These are phyloP conservation scores for Cotoneaster glaucophyllus DNA, from an alignment of 306 rosid species.

Conservation along the genomic window DNA sequence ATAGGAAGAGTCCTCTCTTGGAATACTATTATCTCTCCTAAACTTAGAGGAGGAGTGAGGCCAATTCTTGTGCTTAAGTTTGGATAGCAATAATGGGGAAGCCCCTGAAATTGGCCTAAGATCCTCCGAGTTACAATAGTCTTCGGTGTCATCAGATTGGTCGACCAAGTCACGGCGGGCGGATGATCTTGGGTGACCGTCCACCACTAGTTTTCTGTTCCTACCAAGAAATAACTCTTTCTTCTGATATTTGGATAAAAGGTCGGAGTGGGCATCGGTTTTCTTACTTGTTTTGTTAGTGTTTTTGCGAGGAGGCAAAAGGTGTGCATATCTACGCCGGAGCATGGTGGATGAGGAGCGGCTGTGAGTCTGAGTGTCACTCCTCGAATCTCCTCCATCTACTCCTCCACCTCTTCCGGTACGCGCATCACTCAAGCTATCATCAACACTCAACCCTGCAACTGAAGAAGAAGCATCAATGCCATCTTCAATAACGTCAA, in stretches of 20 bases:
- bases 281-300: conserved; percentile 51
- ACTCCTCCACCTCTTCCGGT: conserved; percentile 17
- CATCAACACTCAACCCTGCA: conserved; percentile 51
- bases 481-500: conserved; percentile 22
- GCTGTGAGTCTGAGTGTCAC: conserved; percentile 42
- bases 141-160: conserved; percentile 67
- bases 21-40: conserved; percentile 25
- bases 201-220: conserved; percentile 27
- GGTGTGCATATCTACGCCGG: conserved; percentile 48
- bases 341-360: conserved; percentile 37
- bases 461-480: conserved; percentile 40
- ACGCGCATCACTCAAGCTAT: conserved; percentile 62
- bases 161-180: conserved; percentile 50
- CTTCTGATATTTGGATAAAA: conserved; percentile 36
- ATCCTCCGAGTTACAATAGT: conserved; percentile 65
- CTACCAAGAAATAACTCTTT: conserved; percentile 37
- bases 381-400: conserved; percentile 38
- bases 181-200: conserved; percentile 33
- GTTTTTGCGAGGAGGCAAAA: conserved; percentile 4
- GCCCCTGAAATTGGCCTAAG: conserved; percentile 40
- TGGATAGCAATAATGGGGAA: conserved; percentile 53
- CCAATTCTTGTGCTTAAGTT: conserved; percentile 60
- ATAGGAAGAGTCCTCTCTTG: conserved; percentile 78
- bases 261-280: conserved; percentile 35
- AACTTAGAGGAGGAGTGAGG: conserved; percentile 52